phyloP scores from a whole-genome alignment of 2,329 filamentous ascomycete species.

The Clonostachys chloroleuca region DNA sequence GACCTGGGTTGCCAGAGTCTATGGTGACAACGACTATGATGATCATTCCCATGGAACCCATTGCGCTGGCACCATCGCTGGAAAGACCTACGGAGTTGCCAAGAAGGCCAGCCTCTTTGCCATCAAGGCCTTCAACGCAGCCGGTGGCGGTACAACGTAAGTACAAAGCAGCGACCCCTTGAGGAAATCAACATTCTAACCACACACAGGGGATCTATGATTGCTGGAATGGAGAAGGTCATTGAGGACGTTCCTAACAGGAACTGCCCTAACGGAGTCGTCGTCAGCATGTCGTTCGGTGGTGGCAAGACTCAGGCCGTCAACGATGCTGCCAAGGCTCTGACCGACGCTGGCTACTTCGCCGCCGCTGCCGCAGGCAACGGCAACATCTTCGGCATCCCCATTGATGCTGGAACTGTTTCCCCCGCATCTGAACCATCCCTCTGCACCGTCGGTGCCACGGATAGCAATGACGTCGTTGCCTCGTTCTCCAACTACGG shows the following conservation, averaged over 20 bases:
- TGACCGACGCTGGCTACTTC: constrained; percentile 41
- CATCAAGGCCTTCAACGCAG: constrained; percentile 47
- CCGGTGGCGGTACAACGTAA: constrained; percentile 11
- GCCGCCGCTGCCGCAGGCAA: constrained; percentile 56
- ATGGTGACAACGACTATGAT: constrained; percentile 32
- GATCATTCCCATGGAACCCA: constrained; percentile 54
- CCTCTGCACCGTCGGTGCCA: constrained; percentile 93
- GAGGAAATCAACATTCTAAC: too few relatives aligned
- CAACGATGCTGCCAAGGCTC: constrained; percentile 43
- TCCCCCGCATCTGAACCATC: constrained; percentile 89
- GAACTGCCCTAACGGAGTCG: constrained; percentile 20
- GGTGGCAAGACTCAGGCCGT: constrained; percentile 37
- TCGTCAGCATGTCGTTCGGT: constrained; percentile 55
- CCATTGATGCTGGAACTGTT: constrained; percentile 96
- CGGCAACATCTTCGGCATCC: constrained; percentile 14
- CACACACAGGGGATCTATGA: constrained; percentile 17
- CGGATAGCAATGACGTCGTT: constrained; percentile 87
- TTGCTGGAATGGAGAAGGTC: constrained; percentile 47
- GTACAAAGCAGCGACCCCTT: neutral
- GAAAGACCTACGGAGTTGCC: constrained; percentile 51
- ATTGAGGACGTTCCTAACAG: constrained; percentile 29
- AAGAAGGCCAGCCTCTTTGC: constrained; percentile 46
- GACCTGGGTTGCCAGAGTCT: constrained; percentile 18
- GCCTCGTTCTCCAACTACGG: constrained; percentile 99
- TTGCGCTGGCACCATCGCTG: constrained; percentile 51